These are phyloP conservation scores for Dissoconium aciculare DNA, from an alignment of 2,329 filamentous ascomycete genomes.

Conservation along the genomic window DNA sequence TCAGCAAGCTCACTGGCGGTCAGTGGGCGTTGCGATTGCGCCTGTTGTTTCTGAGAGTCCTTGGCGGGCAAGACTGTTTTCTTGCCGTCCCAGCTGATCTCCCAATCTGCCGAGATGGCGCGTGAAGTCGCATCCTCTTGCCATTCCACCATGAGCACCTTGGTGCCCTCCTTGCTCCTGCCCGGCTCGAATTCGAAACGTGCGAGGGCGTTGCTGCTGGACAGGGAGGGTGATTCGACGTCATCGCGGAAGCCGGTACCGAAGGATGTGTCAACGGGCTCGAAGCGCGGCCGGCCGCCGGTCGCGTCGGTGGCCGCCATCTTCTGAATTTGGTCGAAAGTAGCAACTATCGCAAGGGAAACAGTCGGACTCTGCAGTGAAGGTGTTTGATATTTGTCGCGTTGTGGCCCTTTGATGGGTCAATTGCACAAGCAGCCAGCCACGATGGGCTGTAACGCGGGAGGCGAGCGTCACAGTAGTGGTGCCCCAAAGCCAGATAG, in stretches of 20 bases:
- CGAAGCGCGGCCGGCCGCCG: slow-evolving; percentile 21
- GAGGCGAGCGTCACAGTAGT: too few relatives aligned
- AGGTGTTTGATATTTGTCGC: too few relatives aligned
- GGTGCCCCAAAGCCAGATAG: too few relatives aligned
- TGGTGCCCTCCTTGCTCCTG: slow-evolving; percentile 60
- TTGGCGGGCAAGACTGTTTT: slow-evolving; percentile 47
- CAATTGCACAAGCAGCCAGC: too few relatives aligned
- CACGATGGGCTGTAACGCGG: too few relatives aligned
- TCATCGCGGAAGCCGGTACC: slow-evolving; percentile 14
- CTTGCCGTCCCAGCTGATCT: slow-evolving; percentile 73
- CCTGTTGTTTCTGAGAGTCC: slow-evolving; percentile 31
- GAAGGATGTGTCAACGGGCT: slow-evolving; percentile 29
- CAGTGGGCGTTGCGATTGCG: slow-evolving; percentile 20
- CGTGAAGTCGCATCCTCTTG: slow-evolving; percentile 44
- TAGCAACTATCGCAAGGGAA: too few relatives aligned
- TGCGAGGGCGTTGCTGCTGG: slow-evolving; percentile 47
- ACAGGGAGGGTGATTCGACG: slow-evolving; percentile 32
- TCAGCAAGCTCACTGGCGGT: too few relatives aligned
- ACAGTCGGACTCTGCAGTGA: too few relatives aligned
- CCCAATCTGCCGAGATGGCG: slow-evolving; percentile 45
- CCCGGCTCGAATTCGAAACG: slow-evolving; percentile 77
- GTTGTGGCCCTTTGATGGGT: too few relatives aligned
- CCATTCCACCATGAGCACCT: slow-evolving; percentile 91
- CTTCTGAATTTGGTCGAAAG: too few relatives aligned
- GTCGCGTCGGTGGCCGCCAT: slow-evolving; percentile 6